phyloP scores from a whole-genome alignment of 2,329 filamentous ascomycete genomes.

The Aspergillus piperis region DNA sequence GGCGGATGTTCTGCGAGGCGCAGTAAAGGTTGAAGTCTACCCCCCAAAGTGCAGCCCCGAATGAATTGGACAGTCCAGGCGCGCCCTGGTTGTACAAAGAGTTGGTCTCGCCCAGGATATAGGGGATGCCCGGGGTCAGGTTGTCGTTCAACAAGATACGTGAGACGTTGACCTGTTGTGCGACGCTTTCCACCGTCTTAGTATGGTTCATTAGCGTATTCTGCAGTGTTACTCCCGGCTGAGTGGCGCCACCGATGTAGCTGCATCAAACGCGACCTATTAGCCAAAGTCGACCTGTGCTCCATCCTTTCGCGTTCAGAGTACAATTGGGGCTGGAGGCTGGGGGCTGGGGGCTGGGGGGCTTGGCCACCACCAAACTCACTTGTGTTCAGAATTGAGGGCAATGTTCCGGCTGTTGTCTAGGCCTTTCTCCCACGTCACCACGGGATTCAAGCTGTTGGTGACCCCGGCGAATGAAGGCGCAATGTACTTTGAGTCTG shows the following conservation, averaged over 20 bases:
- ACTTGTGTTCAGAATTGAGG: constrained; percentile 8
- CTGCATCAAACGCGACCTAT: constrained; percentile 47
- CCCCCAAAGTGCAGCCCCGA: constrained; percentile 66
- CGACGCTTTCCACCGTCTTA: constrained; percentile 42
- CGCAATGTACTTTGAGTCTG: constrained; percentile 1
- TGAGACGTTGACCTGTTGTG: constrained; percentile 44
- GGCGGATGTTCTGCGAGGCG: constrained; percentile 57
- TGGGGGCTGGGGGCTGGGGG: neutral
- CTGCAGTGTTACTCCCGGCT: constrained; percentile 63
- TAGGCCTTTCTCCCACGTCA: constrained; percentile 7
- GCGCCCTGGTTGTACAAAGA: constrained; percentile 64
- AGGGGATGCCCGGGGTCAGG: constrained; percentile 45
- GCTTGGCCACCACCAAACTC: neutral
- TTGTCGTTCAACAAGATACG: constrained; percentile 40
- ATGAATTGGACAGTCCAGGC: constrained; percentile 64
- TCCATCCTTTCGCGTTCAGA: neutral
- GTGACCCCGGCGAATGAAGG: constrained; percentile 4
- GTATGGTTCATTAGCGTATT: constrained; percentile 66
- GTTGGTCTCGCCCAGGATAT: constrained; percentile 64
- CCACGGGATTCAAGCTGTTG: constrained; percentile 8
- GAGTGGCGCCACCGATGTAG: constrained; percentile 62
- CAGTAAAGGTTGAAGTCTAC: constrained; percentile 63
- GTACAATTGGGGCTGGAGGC: neutral
- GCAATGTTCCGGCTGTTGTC: constrained; percentile 3
- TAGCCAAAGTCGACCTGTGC: constrained; percentile 25